These are phyloP conservation scores for Rhizophora mangle DNA, from an alignment of 345 rosid genomes.

Conservation along the genomic window DNA sequence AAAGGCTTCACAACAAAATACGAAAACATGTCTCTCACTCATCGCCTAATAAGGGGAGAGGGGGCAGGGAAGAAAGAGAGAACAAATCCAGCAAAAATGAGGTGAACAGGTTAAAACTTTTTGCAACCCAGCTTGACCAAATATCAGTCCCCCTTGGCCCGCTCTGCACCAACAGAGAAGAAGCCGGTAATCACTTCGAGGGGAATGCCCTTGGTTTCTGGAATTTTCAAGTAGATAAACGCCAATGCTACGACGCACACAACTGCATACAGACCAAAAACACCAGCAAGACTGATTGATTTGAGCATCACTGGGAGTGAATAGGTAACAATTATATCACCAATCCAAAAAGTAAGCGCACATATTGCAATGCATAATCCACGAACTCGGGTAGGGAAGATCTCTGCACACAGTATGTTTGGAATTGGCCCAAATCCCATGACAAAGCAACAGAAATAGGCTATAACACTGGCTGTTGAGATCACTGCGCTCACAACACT, in stretches of 20 bases:
- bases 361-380: slow-evolving; percentile 92
- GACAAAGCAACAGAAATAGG: slow-evolving; percentile 89
- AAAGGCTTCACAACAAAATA: slow-evolving; percentile 19
- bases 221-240: slow-evolving; percentile 75
- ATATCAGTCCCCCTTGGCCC: slow-evolving; percentile 45
- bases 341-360: slow-evolving; percentile 77
- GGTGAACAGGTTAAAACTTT: not conserved
- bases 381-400: slow-evolving; percentile 89
- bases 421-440: slow-evolving; percentile 98
- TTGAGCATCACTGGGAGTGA: slow-evolving; percentile 77
- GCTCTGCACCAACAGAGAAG: slow-evolving; percentile 81
- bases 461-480: slow-evolving; percentile 62
- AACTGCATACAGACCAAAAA: slow-evolving; percentile 68
- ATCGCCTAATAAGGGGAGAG: not conserved
- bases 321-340: slow-evolving; percentile 80
- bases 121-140: not conserved
- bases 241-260: slow-evolving; percentile 67
- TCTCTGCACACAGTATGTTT: slow-evolving; percentile 91
- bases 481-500: slow-evolving; percentile 54
- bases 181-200: slow-evolving; percentile 93
- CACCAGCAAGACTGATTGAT: slow-evolving; percentile 73
- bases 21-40: slow-evolving; percentile 10
- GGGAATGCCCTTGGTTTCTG: slow-evolving; percentile 98
- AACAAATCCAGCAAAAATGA: slow-evolving; percentile 19
- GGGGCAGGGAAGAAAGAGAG: not conserved